phyloP scores from a whole-genome alignment of 2,329 filamentous ascomycete genomes.

The Aspergillus fructus region DNA sequence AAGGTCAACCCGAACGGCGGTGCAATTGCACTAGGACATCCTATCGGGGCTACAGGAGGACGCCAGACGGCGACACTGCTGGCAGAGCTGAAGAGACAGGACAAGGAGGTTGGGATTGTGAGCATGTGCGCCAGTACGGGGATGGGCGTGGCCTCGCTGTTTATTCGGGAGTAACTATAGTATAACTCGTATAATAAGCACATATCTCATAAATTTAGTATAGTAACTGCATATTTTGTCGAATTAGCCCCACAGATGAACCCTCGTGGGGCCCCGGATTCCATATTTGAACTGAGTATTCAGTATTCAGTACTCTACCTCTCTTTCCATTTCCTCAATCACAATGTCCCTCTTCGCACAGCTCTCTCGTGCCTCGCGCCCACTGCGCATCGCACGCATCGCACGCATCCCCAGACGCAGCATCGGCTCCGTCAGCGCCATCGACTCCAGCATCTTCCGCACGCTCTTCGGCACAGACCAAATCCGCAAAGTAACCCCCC shows the following conservation, averaged over 20 bases:
- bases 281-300: too few relatives aligned
- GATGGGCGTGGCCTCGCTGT: conserved; percentile 27
- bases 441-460: conserved; percentile 16
- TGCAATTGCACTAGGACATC: conserved; percentile 87
- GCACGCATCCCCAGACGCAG: conserved; percentile 59
- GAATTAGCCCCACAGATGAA: too few relatives aligned
- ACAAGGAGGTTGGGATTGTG: conserved; percentile 84
- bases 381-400: background rate
- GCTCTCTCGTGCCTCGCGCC: conserved; percentile 13
- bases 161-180: conserved; percentile 21
- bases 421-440: conserved; percentile 44
- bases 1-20: conserved; percentile 85
- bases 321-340: too few relatives aligned
- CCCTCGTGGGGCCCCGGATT: too few relatives aligned
- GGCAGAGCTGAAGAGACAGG: conserved; percentile 72
- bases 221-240: too few relatives aligned
- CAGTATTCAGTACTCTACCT: too few relatives aligned
- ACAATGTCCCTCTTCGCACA: conserved; percentile 17
- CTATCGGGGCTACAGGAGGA: conserved; percentile 80
- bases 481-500: conserved; percentile 10
- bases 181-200: background rate
- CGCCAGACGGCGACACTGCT: conserved; percentile 87
- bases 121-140: conserved; percentile 69
- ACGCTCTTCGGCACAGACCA: conserved; percentile 15
- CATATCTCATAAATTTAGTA: too few relatives aligned